Conservation (phyloP, 73 alveolate genomes). For the Paramecium biaurelia region DNA sequence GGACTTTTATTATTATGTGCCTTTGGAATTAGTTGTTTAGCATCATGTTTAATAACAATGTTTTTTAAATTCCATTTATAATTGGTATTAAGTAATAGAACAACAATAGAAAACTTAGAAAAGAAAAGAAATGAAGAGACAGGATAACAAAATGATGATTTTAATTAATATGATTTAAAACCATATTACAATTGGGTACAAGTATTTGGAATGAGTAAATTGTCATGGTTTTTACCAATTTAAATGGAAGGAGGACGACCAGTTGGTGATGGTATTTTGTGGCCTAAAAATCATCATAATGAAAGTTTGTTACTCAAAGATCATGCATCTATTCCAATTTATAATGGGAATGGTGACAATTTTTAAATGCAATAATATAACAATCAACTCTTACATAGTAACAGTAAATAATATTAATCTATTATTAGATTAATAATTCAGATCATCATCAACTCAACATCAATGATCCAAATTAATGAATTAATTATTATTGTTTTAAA, state of each 20-base stretch:
- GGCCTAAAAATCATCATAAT: constrained; percentile 66
- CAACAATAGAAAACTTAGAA: constrained; percentile 96
- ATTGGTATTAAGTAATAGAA: constrained; percentile 83
- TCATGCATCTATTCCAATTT: neutral
- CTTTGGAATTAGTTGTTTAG: constrained; percentile 64
- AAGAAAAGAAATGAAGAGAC: constrained; percentile 67
- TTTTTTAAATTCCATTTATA: constrained; percentile 88
- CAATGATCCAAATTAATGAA: neutral
- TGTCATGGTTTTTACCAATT: constrained; percentile 89
- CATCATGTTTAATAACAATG: constrained; percentile 78
- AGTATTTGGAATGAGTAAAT: constrained; percentile 88
- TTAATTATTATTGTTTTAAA: neutral
- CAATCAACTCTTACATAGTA: neutral
- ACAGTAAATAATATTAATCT: neutral
- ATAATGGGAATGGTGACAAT: neutral
- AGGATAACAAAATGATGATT: constrained; percentile 52
- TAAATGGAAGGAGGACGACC: constrained; percentile 87
- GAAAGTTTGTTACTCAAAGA: neutral
- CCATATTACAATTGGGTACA: constrained; percentile 76
- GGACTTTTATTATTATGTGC: neutral
- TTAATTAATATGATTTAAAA: constrained; percentile 83
- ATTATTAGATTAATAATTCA: neutral
- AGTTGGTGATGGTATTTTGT: constrained; percentile 94
- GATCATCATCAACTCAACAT: constrained; percentile 10
- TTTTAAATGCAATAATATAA: neutral